Evolutionary conservation across 805 yeast species (phyloP), one percentile per base, ranked within the genome.

Genomic region (Myxozyma mucilagina): DNA sequence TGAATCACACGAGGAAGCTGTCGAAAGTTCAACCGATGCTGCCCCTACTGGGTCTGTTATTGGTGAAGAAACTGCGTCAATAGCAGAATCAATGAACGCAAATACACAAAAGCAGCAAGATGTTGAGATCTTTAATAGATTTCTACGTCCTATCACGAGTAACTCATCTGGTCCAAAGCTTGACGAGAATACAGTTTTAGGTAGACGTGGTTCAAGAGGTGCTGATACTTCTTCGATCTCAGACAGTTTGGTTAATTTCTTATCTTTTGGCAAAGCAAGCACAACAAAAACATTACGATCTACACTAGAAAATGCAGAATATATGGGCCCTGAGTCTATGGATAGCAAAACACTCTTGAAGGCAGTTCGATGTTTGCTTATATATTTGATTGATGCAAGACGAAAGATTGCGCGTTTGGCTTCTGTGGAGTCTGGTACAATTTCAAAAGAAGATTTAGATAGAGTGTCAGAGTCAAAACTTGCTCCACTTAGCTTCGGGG

Each of bases 301-400:
- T 9, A 60, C 43, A 16, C 32, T 47, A 3, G 59, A 52, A 9
- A 47, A 31, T 8, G 42, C 36, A 8, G 51, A 50, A 4, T 54
- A 54, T 11, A 16, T 41, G 24, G 58, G 48, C 4, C 55, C 61
- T 9, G 66, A 57, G 32, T 20, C 56, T 3, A 47, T 63, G 43
- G 62, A 60, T 13, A 59, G 48, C 7, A 55, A 39, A 35, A 45
- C 56, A 6, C 32, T 63, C 42, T 4, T 16, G 8, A 61, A 65
- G 20, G 65, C 75, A 1, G 65, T 75, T 5, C 57, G 73, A 58
- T 59, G 75, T 36, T 64, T 80, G 61, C 71, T 77, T 56, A 78
- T 78, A 1, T 83, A 78, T 69, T 70, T 83, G 16, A 78, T 82
- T 1, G 86, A 83, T 60, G 74, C 79, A 1, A 72, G 86, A 65